Percentiles rank a stretch among this genome's conserved stretches.
Conservation (phyloP, 1,284 basidiomycete species). For the Leccinum griseonigrum region DNA sequence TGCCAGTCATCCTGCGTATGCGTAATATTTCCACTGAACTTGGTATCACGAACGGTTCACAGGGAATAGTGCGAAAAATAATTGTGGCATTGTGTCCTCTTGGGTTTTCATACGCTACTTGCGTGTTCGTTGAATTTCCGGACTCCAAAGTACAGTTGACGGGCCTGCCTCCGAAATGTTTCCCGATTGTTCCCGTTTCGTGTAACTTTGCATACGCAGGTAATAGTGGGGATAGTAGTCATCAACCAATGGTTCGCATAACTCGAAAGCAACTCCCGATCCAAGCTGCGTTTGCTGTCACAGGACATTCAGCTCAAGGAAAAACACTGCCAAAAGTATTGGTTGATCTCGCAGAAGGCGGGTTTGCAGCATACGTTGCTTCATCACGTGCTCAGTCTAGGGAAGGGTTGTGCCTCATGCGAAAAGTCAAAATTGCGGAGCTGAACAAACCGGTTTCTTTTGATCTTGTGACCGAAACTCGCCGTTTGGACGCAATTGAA, state of each 20-base stretch:
- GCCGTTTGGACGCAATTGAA: neutral
- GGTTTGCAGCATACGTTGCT: neutral
- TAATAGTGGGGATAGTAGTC: too few relatives aligned
- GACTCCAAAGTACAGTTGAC: neutral
- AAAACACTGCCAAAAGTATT: neutral
- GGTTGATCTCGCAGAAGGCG: neutral
- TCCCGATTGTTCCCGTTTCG: neutral
- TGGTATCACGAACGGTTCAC: neutral
- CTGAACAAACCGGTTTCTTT: neutral
- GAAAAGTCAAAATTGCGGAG: neutral
- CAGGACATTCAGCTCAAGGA: neutral
- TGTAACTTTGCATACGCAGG: neutral
- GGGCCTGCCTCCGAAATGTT: neutral
- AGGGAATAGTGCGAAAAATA: conserved; percentile 18
- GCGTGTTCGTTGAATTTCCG: neutral
- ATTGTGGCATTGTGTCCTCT: neutral
- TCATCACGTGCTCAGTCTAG: neutral
- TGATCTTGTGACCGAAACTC: neutral
- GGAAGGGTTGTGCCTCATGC: neutral
- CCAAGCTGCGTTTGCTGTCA: neutral
- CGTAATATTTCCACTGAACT: conserved; percentile 33
- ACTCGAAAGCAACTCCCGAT: neutral
- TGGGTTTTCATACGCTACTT: neutral
- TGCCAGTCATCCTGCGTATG: conserved; percentile 28
- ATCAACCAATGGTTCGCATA: neutral